Percentiles rank a stretch among this genome's conserved stretches.
phyloP scores from a whole-genome alignment of 768 basidiomycete genomes.

The Punctularia strigosozonata region DNA sequence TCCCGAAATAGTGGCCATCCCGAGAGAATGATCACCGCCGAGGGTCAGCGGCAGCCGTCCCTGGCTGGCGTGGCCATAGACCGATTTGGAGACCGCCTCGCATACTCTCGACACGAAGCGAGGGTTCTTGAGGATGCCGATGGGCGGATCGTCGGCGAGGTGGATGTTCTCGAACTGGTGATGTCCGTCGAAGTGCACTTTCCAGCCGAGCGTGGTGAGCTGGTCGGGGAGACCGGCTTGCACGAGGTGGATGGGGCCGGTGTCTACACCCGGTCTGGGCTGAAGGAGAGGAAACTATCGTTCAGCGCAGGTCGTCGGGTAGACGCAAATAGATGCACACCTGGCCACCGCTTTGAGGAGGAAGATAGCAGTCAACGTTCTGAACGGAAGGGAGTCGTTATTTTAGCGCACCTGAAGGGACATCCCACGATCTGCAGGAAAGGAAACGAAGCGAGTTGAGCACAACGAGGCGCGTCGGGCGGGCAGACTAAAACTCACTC shows the following conservation, averaged over 20 bases:
- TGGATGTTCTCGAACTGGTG: slow-evolving; percentile 77
- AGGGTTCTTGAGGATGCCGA: slow-evolving; percentile 87
- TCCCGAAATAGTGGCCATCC: slow-evolving; percentile 92
- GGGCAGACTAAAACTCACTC: slow-evolving; percentile 39
- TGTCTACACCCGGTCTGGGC: slow-evolving; percentile 74
- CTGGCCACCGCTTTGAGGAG: slow-evolving; percentile 46
- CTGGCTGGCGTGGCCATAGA: slow-evolving; percentile 63
- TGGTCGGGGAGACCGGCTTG: slow-evolving; percentile 76
- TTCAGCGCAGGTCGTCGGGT: neutral
- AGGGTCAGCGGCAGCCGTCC: slow-evolving; percentile 83
- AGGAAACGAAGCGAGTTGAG: slow-evolving; percentile 6
- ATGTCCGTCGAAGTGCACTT: slow-evolving; percentile 82
- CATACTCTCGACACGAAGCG: slow-evolving; percentile 75
- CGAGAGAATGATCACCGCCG: slow-evolving; percentile 94
- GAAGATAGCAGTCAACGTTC: slow-evolving; percentile 5
- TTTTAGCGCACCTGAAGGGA: slow-evolving; percentile 72
- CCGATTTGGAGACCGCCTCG: slow-evolving; percentile 62
- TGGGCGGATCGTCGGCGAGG: slow-evolving; percentile 57
- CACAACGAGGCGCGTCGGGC: slow-evolving; percentile 2
- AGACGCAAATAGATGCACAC: slow-evolving; percentile 23
- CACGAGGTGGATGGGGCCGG: slow-evolving; percentile 81
- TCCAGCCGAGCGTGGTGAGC: slow-evolving; percentile 73
- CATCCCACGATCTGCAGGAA: slow-evolving; percentile 73
- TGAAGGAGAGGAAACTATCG: slow-evolving; percentile 19
- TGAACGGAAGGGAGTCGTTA: slow-evolving; percentile 2